A percentile compares a stretch with the other conserved stretches of the same genome.
phyloP scores from a whole-genome alignment of 148 eudicot genomes.

The Cornus controversa region DNA sequence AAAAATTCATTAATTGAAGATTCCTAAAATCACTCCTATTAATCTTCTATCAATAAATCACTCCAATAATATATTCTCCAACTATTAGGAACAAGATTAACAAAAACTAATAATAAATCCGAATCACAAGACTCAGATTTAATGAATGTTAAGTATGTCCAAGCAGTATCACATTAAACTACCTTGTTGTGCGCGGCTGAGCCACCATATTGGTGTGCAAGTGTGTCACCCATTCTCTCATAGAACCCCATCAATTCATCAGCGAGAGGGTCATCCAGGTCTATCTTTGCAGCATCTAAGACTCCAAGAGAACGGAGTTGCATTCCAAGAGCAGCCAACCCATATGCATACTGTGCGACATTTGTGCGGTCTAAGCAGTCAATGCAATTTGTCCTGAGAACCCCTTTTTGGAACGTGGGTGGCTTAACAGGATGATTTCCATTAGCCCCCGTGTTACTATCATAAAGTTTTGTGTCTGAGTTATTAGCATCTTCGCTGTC shows the following conservation, averaged over 20 bases:
- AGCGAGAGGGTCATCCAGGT: conserved; percentile 71
- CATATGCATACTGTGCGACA: conserved; percentile 94
- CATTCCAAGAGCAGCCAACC: conserved; percentile 77
- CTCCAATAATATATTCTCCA: too few relatives aligned
- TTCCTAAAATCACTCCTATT: too few relatives aligned
- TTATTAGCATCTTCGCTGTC: conserved; percentile 34
- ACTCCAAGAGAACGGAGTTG: conserved; percentile 71
- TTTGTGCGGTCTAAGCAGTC: conserved; percentile 93
- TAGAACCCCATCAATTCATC: conserved; percentile 74
- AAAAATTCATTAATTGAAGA: too few relatives aligned
- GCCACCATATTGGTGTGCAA: conserved; percentile 93
- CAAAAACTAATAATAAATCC: neutral
- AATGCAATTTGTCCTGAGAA: conserved; percentile 89
- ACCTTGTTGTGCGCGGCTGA: conserved; percentile 98
- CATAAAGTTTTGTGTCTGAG: conserved; percentile 21
- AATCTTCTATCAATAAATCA: too few relatives aligned
- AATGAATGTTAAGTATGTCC: neutral
- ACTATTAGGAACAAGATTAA: too few relatives aligned
- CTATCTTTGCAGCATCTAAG: conserved; percentile 54
- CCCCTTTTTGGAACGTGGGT: conserved; percentile 69
- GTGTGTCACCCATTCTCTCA: conserved; percentile 95
- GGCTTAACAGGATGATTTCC: conserved; percentile 36
- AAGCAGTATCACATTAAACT: conserved; percentile 14
- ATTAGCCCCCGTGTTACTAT: conserved; percentile 27
- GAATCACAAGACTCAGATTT: neutral